These are phyloP conservation scores for Eutrema japonicum DNA, from an alignment of 345 rosid genomes.

Conservation along the genomic window DNA sequence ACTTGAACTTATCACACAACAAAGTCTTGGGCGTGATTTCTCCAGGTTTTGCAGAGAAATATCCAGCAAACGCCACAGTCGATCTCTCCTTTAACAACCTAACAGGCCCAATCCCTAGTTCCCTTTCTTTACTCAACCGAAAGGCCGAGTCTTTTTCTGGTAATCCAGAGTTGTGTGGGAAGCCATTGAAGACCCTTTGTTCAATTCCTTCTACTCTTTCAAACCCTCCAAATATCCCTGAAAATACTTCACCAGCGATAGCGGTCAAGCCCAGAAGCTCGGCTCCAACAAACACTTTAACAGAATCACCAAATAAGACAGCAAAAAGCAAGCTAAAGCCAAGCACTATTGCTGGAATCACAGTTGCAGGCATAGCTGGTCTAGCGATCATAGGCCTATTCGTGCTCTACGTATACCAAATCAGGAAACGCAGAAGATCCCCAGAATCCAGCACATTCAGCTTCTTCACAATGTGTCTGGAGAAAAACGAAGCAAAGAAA, in stretches of 20 bases:
- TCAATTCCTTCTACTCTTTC: slow-evolving; percentile 79
- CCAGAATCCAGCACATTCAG: slow-evolving; percentile 30
- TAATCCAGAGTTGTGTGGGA: slow-evolving; percentile 75
- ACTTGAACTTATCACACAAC: slow-evolving; percentile 79
- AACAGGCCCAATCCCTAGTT: slow-evolving; percentile 75
- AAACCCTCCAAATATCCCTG: slow-evolving; percentile 64
- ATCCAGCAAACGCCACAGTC: slow-evolving; percentile 60
- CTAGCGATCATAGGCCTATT: slow-evolving; percentile 59
- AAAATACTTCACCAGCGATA: slow-evolving; percentile 74
- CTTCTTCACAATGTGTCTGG: slow-evolving; percentile 41
- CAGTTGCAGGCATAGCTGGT: slow-evolving; percentile 68
- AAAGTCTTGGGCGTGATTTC: slow-evolving; percentile 65
- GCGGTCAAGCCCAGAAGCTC: slow-evolving; percentile 83
- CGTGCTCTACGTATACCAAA: slow-evolving; percentile 68
- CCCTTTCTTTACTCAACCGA: slow-evolving; percentile 61
- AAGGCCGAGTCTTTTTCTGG: slow-evolving; percentile 61
- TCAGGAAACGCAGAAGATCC: slow-evolving; percentile 55
- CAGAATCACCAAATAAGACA: slow-evolving; percentile 26
- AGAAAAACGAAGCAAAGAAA: slow-evolving; percentile 29
- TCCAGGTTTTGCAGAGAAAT: slow-evolving; percentile 55
- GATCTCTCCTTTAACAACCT: slow-evolving; percentile 89
- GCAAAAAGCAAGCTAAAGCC: slow-evolving; percentile 63
- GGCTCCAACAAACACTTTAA: slow-evolving; percentile 42
- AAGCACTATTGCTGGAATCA: slow-evolving; percentile 67
- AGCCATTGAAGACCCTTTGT: slow-evolving; percentile 77